Evolutionary conservation across 768 basidiomycete genomes (phyloP).

Genomic region (Calocybe cyanea): DNA sequence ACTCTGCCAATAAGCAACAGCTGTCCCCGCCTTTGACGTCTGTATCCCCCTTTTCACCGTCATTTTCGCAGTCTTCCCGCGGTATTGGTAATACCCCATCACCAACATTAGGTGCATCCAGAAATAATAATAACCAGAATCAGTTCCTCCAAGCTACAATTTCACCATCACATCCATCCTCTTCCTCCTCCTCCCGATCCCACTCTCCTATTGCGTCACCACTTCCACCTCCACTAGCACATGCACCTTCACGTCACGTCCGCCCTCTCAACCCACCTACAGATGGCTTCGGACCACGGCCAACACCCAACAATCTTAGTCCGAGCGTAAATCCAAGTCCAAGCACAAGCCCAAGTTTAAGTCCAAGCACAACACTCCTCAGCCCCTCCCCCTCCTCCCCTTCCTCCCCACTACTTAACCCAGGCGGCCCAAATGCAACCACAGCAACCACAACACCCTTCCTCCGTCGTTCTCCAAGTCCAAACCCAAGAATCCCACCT

Average conservation of each 20-base stretch:
- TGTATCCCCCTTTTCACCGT: conserved; percentile 13
- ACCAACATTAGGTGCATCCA: conserved; percentile 10
- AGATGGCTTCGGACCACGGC: conserved; percentile 18
- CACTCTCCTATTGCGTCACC: conserved; percentile 6
- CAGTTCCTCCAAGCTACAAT: conserved; percentile 5
- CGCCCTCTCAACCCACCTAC: conserved; percentile 18
- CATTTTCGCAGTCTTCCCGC: too few relatives aligned
- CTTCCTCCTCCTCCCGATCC: conserved; percentile 8
- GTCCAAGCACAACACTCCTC: conserved; percentile 1
- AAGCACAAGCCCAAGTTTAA: background rate
- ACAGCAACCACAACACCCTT: too few relatives aligned
- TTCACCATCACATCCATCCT: conserved; percentile 8
- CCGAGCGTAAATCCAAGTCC: background rate
- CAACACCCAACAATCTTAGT: background rate
- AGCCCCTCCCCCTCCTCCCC: conserved; percentile 4
- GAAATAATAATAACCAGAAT: too few relatives aligned
- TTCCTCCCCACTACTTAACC: too few relatives aligned
- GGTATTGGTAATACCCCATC: too few relatives aligned
- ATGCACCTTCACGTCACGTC: conserved; percentile 8
- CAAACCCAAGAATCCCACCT: too few relatives aligned
- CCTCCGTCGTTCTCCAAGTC: too few relatives aligned
- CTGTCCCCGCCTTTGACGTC: conserved; percentile 9
- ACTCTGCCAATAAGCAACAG: too few relatives aligned
- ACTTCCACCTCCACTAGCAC: conserved; percentile 7
- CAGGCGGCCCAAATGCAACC: too few relatives aligned